A percentile compares a stretch with the other conserved stretches of the same genome.
phyloP scores from a whole-genome alignment of 1,284 basidiomycete genomes.

The Porogramme epimiltina region DNA sequence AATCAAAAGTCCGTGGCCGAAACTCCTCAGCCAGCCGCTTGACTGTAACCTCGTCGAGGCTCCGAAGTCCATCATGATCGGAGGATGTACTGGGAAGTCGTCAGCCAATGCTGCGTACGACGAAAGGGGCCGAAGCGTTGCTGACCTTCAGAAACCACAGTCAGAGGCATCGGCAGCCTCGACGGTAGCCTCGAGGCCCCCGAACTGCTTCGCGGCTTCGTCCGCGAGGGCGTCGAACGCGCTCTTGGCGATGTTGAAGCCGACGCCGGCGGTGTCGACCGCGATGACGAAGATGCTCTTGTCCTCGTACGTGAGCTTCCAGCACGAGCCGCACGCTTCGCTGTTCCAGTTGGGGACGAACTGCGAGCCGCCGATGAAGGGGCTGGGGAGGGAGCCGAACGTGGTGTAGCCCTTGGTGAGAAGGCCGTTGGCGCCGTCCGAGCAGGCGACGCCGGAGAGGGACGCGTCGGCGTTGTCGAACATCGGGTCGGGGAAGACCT shows the following conservation, averaged over 20 bases:
- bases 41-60: no score
- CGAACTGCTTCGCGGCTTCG: constrained; percentile 24
- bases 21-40: no score
- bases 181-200: constrained; percentile 24
- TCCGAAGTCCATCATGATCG: no score
- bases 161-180: constrained; percentile 21
- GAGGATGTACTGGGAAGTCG: no score
- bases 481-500: constrained; percentile 39
- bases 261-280: constrained; percentile 40
- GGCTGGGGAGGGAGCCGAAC: constrained; percentile 46
- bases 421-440: constrained; percentile 45
- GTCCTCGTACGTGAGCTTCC: constrained; percentile 41
- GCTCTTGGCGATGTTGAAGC: constrained; percentile 41
- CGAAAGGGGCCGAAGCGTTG: no score
- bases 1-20: no score
- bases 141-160: no score
- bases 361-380: constrained; percentile 47
- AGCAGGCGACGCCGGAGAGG: constrained; percentile 45
- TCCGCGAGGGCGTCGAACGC: constrained; percentile 33
- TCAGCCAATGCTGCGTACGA: no score
- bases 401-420: constrained; percentile 43
- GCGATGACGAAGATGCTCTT: constrained; percentile 41
- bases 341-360: constrained; percentile 44
- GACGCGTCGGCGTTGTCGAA: constrained; percentile 40
- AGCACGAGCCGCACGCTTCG: constrained; percentile 47